Percentiles rank a stretch among this genome's conserved stretches.
These are phyloP conservation scores for Spinellus fusiger DNA, from an alignment of 192 early-diverging fungal genomes.

Conservation along the genomic window DNA sequence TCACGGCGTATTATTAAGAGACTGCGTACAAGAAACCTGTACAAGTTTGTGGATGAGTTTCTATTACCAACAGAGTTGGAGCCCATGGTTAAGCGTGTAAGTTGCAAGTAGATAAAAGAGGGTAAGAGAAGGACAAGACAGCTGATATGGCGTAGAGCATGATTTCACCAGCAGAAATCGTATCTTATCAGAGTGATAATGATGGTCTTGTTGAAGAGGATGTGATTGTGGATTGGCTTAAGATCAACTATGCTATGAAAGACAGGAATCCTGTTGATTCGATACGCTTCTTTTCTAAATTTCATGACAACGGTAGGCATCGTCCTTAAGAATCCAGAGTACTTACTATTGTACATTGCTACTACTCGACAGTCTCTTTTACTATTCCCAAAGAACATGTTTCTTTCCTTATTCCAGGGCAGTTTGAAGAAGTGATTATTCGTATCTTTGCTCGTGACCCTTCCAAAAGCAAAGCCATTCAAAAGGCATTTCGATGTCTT, in stretches of 20 bases:
- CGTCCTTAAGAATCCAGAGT: neutral
- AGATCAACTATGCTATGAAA: slow-evolving; percentile 82
- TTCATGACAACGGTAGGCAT: slow-evolving; percentile 33
- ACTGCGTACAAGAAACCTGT: slow-evolving; percentile 76
- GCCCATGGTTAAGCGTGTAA: slow-evolving; percentile 30
- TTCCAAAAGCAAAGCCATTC: slow-evolving; percentile 41
- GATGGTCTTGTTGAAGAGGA: slow-evolving; percentile 63
- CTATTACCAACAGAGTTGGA: slow-evolving; percentile 52
- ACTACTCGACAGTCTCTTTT: slow-evolving; percentile 43
- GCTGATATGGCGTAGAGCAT: neutral
- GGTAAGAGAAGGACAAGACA: neutral
- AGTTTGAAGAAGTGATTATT: slow-evolving; percentile 63
- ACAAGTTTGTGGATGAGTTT: slow-evolving; percentile 80
- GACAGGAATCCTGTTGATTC: slow-evolving; percentile 82
- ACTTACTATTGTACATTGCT: neutral
- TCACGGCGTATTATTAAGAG: slow-evolving; percentile 66
- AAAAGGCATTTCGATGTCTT: slow-evolving; percentile 27
- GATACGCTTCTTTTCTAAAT: slow-evolving; percentile 77
- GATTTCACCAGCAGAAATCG: slow-evolving; percentile 38
- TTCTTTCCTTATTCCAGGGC: slow-evolving; percentile 61
- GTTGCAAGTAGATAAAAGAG: slow-evolving; percentile 25
- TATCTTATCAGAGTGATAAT: slow-evolving; percentile 49
- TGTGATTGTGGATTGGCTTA: slow-evolving; percentile 65
- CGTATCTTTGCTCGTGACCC: slow-evolving; percentile 60
- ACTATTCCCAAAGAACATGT: slow-evolving; percentile 64